phyloP scores from a whole-genome alignment of 2,329 filamentous ascomycete genomes.

The Fusarium lyarnte region DNA sequence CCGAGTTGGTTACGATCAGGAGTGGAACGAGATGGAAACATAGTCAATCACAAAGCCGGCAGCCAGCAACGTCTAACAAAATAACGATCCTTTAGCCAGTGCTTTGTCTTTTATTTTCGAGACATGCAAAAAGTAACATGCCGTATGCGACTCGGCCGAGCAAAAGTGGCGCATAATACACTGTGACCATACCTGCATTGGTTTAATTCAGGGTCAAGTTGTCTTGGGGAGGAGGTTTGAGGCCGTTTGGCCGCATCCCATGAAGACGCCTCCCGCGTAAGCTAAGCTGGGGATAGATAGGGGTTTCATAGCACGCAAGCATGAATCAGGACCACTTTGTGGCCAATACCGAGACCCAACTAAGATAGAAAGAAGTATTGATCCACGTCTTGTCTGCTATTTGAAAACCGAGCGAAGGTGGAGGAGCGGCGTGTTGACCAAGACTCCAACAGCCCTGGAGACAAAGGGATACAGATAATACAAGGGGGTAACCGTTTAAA shows the following conservation, averaged over 20 bases:
- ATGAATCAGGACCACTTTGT: constrained; percentile 7
- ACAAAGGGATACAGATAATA: neutral
- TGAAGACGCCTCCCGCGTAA: constrained; percentile 8
- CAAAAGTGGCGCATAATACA: constrained; percentile 1
- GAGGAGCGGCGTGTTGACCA: neutral
- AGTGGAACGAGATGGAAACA: neutral
- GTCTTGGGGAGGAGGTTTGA: neutral
- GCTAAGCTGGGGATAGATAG: neutral
- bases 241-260: constrained; percentile 20
- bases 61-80: neutral
- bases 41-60: neutral
- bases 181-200: neutral
- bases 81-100: neutral
- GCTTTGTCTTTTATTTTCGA: neutral
- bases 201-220: constrained; percentile 4
- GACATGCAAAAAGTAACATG: neutral
- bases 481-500: constrained; percentile 4
- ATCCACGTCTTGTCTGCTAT: neutral
- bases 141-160: constrained; percentile 11
- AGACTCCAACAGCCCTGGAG: constrained; percentile 20
- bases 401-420: constrained; percentile 3
- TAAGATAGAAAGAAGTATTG: neutral
- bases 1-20: neutral
- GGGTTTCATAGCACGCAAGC: neutral
- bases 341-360: constrained; percentile 9